These are phyloP conservation scores for Fibroporia radiculosa DNA, from an alignment of 768 basidiomycete species.

Conservation along the genomic window DNA sequence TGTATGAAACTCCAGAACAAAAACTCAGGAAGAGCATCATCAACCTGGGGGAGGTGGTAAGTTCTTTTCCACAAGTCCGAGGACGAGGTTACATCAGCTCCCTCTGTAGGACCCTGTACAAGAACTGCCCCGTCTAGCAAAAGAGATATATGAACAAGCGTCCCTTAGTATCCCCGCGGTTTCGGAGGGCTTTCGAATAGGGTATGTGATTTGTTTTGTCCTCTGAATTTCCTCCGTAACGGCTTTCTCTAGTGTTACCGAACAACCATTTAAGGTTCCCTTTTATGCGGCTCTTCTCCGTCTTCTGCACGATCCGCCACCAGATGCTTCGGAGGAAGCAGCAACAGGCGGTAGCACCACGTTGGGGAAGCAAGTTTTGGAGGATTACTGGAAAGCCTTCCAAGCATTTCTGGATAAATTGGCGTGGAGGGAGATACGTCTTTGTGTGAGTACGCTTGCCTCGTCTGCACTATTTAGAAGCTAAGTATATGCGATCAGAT, in stretches of 20 bases:
- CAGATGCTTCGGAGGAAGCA: constrained; percentile 26
- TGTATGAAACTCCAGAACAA: constrained; percentile 64
- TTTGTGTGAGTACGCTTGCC: constrained; percentile 53
- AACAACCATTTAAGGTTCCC: constrained; percentile 92
- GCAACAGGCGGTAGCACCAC: constrained; percentile 27
- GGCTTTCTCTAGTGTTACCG: constrained; percentile 53
- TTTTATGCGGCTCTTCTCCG: constrained; percentile 80
- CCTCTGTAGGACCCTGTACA: constrained; percentile 53
- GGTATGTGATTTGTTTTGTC: constrained; percentile 32
- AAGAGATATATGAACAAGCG: constrained; percentile 52
- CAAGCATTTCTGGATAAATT: constrained; percentile 82
- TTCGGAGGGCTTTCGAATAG: constrained; percentile 69
- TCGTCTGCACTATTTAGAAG: not conserved
- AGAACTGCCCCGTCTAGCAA: constrained; percentile 60
- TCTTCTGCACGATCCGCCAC: constrained; percentile 48
- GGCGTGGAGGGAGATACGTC: constrained; percentile 84
- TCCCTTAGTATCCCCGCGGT: constrained; percentile 55
- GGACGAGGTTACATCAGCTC: constrained; percentile 5
- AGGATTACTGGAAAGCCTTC: constrained; percentile 90
- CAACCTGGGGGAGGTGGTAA: constrained; percentile 76
- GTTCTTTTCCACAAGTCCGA: constrained; percentile 20
- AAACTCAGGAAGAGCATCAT: constrained; percentile 60
- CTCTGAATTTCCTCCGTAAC: not conserved
- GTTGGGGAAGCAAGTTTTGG: constrained; percentile 64
- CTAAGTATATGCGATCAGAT: constrained; percentile 42